phyloP scores from a whole-genome alignment of 495 filamentous ascomycete species.

The Glonium stellatum region DNA sequence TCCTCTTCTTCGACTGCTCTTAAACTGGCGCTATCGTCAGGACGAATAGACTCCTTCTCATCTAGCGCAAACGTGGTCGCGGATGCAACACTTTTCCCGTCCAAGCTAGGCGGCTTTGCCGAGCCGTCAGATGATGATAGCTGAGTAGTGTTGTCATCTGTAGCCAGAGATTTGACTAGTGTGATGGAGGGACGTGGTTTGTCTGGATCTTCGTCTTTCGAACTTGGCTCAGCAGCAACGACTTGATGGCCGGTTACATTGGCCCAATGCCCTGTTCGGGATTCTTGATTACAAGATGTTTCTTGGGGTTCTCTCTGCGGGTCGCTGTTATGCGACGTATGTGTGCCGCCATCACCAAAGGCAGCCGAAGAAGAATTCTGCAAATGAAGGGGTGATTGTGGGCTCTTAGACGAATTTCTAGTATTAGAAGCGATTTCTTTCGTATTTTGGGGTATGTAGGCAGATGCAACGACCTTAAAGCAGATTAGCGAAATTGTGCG shows the following conservation, averaged over 20 bases:
- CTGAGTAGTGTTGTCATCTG: constrained; percentile 48
- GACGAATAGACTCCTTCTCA: constrained; percentile 87
- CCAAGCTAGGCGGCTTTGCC: constrained; percentile 78
- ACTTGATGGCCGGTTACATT: constrained; percentile 15
- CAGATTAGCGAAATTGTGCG: constrained; percentile 3
- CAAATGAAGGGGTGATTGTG: constrained; percentile 7
- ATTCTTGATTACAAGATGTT: constrained; percentile 17
- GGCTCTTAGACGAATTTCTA: constrained; percentile 2
- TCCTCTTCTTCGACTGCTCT: constrained; percentile 88
- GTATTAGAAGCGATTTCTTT: constrained; percentile 11
- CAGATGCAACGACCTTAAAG: constrained; percentile 49
- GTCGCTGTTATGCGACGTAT: constrained; percentile 7
- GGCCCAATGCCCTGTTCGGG: constrained; percentile 21
- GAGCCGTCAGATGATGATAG: constrained; percentile 57
- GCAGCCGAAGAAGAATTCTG: neutral
- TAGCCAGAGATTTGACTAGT: constrained; percentile 20
- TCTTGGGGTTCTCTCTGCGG: constrained; percentile 7
- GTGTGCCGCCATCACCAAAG: constrained; percentile 7
- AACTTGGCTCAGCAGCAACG: constrained; percentile 6
- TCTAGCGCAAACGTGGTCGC: constrained; percentile 87
- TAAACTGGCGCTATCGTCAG: constrained; percentile 89
- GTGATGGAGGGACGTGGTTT: constrained; percentile 14
- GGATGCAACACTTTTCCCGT: constrained; percentile 86
- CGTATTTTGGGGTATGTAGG: constrained; percentile 20
- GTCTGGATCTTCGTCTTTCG: constrained; percentile 20